phyloP scores from a whole-genome alignment of 345 rosid species.

The Populus pruinosa region DNA sequence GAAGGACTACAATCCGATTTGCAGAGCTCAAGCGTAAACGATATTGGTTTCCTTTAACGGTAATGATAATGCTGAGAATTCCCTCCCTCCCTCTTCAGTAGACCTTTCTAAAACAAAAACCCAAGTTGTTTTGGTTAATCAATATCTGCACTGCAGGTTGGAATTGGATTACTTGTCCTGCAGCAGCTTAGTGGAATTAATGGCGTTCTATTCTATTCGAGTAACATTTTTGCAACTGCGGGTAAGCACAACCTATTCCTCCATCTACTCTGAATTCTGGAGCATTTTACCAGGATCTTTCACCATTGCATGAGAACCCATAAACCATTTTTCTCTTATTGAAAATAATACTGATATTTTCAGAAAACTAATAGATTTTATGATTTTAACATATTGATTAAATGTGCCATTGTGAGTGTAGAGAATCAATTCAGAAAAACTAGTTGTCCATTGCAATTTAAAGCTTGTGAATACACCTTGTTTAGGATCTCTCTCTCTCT shows the following conservation, averaged over 20 bases:
- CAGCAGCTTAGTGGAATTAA: conserved; percentile 91
- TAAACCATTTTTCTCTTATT: too few species aligned
- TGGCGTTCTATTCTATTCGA: conserved; percentile 87
- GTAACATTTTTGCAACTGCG: conserved; percentile 74
- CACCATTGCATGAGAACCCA: not conserved
- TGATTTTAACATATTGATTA: too few species aligned
- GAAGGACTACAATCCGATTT: conserved; percentile 69
- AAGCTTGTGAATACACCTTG: too few species aligned
- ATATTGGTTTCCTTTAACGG: conserved; percentile 95
- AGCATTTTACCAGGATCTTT: conserved; percentile 3
- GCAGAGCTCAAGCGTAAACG: conserved; percentile 83
- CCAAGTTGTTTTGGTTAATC: conserved; percentile 6
- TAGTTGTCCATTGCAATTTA: too few species aligned
- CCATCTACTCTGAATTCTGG: conserved; percentile 2
- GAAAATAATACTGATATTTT: too few species aligned
- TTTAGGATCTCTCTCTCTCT: not conserved
- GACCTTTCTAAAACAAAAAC: not conserved
- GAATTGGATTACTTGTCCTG: conserved; percentile 80
- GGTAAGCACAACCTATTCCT: conserved; percentile 44
- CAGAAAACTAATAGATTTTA: too few species aligned
- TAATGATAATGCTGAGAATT: conserved; percentile 22
- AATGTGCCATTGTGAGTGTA: too few species aligned
- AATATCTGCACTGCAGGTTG: conserved; percentile 63
- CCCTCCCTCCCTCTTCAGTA: not conserved
- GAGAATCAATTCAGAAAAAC: too few species aligned